Base-by-base conservation (phyloP, 148 eudicot genomes). In the Selenicereus undatus region DNA sequence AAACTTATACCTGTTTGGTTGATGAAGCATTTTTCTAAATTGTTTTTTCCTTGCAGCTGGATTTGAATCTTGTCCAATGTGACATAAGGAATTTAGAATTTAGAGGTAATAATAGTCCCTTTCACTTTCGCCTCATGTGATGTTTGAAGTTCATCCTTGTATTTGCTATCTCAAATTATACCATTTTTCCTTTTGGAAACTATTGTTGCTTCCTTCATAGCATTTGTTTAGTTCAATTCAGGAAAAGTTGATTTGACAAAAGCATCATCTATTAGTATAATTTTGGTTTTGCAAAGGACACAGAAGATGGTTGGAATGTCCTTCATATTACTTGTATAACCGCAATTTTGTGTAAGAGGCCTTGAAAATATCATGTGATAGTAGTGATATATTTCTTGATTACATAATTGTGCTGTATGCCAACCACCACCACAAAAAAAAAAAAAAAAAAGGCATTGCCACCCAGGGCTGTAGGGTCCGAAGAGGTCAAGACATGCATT, bases 61-160 rank as follows among this genome's bases (percentile, higher is more conserved):
- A 93, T 84, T 73, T 93, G 85, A 89, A 89, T 78, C 88, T 93
- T 75, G 85, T 96, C 60, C 97, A 91, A 72, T 86, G 95, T 74
- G 94, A 96, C 78, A 79, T 96, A 71, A 82, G 78, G 80, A 88
- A 85, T 74, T 82, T 95, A 66, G 79, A 73, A 69, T 86, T 85
- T 83, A 80, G 89, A 89, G 98, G 97, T 91, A 85, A 79, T 52
- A 2, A 5, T 81, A 84, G 74, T 69, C 27, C 43, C 45, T n/a
- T 35, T 0, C 21, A 48, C 10, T 48, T 48, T 10, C 52, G 22
- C 35, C 50, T 21, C 50, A 43, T 71, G 42, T 48, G 65, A 5
- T 76, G 24, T 83, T n/a, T 74, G 1, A 27, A 69, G 32, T 27
- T 80, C 77, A 32, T 73, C 54, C 17, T 48, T 73, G n/a, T 71